Conservation (phyloP, 805 yeast genomes). For the Naumovozyma baii region DNA sequence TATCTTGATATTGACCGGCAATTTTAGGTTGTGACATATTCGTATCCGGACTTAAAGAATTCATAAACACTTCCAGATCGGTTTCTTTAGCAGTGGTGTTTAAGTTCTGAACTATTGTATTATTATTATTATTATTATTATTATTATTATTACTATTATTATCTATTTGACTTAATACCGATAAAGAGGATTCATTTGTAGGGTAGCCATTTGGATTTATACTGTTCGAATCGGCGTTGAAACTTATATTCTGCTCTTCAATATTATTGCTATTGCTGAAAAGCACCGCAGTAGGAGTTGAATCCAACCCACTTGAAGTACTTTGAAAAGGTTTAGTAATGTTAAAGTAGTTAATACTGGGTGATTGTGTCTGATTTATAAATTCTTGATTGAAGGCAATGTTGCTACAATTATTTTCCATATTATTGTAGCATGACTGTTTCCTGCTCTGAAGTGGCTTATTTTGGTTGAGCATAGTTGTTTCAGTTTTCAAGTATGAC, state of each 20-base stretch:
- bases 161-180: background rate
- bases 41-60: background rate
- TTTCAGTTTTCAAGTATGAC: background rate
- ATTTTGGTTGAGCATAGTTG: background rate
- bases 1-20: background rate
- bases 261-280: too few relatives aligned
- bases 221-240: background rate
- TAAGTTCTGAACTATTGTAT: too few relatives aligned
- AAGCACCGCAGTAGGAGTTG: background rate
- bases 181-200: background rate
- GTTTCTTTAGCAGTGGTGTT: background rate
- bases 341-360: background rate
- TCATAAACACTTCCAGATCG: background rate
- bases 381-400: background rate
- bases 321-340: background rate
- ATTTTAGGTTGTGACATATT: background rate
- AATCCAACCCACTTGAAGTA: background rate
- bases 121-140: too few relatives aligned
- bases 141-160: too few relatives aligned
- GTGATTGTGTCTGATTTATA: background rate
- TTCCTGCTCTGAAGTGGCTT: background rate
- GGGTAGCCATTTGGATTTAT: background rate
- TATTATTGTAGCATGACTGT: background rate
- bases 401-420: background rate
- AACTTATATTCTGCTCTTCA: background rate